Percentiles rank a stretch among this genome's conserved stretches.
phyloP scores from a whole-genome alignment of 129 eudicot genomes.

The Logfia minima region DNA sequence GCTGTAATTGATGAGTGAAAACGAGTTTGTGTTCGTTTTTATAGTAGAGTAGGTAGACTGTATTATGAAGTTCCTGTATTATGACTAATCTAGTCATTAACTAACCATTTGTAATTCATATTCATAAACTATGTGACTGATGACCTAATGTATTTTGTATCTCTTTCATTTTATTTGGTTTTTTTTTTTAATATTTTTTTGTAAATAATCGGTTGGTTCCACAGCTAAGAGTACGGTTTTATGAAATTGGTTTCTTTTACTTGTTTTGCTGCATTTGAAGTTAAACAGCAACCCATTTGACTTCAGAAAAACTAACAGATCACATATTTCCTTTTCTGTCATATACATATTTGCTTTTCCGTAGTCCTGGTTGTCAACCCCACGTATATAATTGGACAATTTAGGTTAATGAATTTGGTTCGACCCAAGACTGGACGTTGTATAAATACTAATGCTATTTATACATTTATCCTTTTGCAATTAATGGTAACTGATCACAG shows the following conservation, averaged over 20 bases:
- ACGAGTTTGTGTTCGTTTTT: slow-evolving; percentile 21
- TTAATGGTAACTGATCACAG: too few species aligned
- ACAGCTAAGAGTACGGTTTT: too few species aligned
- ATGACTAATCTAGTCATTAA: slow-evolving; percentile 22
- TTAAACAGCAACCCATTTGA: not conserved
- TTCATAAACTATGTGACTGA: slow-evolving; percentile 16
- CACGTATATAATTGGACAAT: too few species aligned
- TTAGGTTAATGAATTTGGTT: too few species aligned
- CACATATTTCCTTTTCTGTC: too few species aligned
- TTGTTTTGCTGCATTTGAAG: not conserved
- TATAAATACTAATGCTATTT: too few species aligned
- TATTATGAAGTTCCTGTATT: slow-evolving; percentile 8
- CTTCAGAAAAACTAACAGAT: not conserved
- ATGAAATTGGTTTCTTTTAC: not conserved
- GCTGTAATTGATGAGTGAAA: slow-evolving; percentile 16
- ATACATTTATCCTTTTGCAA: too few species aligned
- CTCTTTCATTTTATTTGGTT: not conserved
- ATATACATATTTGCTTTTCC: not conserved
- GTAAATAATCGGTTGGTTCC: not conserved
- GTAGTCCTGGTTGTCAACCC: not conserved
- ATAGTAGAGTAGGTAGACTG: slow-evolving; percentile 31
- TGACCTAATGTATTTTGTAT: not conserved
- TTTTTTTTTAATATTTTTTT: too few species aligned
- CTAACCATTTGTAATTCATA: slow-evolving; percentile 36
- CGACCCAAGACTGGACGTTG: too few species aligned